Conservation (phyloP, 345 rosid species). For the Eucalyptus sideroxylon region DNA sequence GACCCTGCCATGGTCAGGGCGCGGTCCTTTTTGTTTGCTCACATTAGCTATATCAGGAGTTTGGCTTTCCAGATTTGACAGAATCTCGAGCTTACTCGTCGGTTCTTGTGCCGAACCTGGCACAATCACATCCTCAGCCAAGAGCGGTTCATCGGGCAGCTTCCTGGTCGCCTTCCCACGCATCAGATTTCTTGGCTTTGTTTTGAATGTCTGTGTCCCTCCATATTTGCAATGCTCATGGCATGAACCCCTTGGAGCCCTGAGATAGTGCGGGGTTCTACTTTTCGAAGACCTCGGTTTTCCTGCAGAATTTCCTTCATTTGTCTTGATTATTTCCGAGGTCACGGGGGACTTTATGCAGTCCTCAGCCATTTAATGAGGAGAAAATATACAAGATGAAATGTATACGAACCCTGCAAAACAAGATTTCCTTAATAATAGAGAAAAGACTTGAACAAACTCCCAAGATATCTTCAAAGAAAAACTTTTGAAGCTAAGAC, state of each 20-base stretch:
- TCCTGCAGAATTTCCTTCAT: background rate
- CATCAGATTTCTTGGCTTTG: background rate
- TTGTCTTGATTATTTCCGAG: background rate
- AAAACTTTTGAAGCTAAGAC: background rate
- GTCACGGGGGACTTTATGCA: background rate
- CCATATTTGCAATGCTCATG: constrained; percentile 25
- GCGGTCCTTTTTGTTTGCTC: background rate
- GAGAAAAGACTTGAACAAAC: background rate
- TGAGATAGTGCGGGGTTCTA: constrained; percentile 14
- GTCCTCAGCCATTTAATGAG: background rate
- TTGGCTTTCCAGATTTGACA: background rate
- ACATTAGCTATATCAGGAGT: background rate
- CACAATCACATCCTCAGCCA: background rate
- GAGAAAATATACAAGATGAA: background rate
- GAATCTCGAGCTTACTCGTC: background rate
- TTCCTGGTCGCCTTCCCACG: background rate
- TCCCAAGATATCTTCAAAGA: background rate
- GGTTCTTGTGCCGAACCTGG: background rate
- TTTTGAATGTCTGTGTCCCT: background rate
- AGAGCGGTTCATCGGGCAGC: background rate
- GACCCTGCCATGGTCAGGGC: background rate
- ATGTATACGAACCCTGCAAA: background rate
- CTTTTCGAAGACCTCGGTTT: background rate
- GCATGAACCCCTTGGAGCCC: constrained; percentile 17
- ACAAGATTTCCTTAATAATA: background rate